Conservation (phyloP, 2,329 filamentous ascomycete species). For the Paecilomyces sp. region DNA sequence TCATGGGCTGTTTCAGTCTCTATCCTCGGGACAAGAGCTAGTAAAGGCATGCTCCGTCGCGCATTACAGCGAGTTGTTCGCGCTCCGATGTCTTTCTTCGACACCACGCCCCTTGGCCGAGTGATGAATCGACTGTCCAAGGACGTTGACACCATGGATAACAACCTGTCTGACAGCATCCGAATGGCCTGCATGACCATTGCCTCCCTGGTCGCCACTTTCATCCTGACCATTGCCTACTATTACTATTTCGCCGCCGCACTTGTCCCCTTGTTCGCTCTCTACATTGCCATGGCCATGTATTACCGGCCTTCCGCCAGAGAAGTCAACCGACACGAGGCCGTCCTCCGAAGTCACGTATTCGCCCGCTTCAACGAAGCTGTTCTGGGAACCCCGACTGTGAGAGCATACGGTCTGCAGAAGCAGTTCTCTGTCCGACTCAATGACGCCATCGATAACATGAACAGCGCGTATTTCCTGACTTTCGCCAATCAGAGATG, state of each 20-base stretch:
- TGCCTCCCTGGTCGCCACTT: slow-evolving; percentile 68
- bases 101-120: slow-evolving; percentile 81
- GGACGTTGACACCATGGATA: slow-evolving; percentile 90
- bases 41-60: slow-evolving; percentile 66
- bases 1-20: slow-evolving; percentile 67
- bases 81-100: slow-evolving; percentile 74
- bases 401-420: slow-evolving; percentile 81
- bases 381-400: slow-evolving; percentile 66
- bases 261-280: slow-evolving; percentile 55
- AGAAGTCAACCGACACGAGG: slow-evolving; percentile 83
- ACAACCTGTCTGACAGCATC: slow-evolving; percentile 74
- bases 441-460: slow-evolving; percentile 70
- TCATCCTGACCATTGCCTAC: slow-evolving; percentile 78
- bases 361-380: slow-evolving; percentile 86
- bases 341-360: slow-evolving; percentile 62
- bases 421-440: slow-evolving; percentile 66
- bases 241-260: slow-evolving; percentile 74
- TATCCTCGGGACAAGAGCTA: slow-evolving; percentile 67
- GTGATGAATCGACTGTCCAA: slow-evolving; percentile 90
- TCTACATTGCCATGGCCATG: slow-evolving; percentile 70
- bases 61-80: slow-evolving; percentile 64
- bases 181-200: slow-evolving; percentile 83
- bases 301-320: slow-evolving; percentile 83
- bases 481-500: slow-evolving; percentile 95
- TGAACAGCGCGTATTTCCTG: slow-evolving; percentile 90